Base-by-base conservation (phyloP, 371 early-diverging fungal species). In the Synchytrium microbalum region DNA sequence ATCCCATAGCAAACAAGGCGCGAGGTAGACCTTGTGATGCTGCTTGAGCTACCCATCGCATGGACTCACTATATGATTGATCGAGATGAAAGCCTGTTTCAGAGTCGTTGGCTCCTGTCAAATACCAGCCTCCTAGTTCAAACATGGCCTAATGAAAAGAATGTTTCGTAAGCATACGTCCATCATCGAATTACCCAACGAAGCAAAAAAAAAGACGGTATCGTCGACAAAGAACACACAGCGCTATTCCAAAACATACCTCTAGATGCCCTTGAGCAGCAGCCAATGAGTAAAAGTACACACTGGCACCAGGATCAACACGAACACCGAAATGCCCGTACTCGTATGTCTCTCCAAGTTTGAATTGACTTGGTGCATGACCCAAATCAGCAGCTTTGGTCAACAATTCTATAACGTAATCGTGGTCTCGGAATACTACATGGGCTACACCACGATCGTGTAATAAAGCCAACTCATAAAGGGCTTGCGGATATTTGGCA, bases 51-150 rank as follows among this genome's bases (percentile, higher is more conserved):
- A 89, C 90, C 88, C 92, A 93, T 38, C 82, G 72, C 73, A 86
- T 89, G 2, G 95, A 94, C 61, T 88, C 81, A 2, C 79, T 75
- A 67, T 95, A 92, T 51, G 87, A 84, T 32, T 86, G 88, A 23
- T 81, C 74, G 24, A 92, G 68, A 25, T 57, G 53, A 59, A 66
- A 68, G 33, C 33, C 66, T 25, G 33, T 64, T 25, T 53, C 59
- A 1, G 63, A 65, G 28, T 72, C 74, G 52, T 71, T 58, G 14
- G 70, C 67, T 28, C 96, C 97, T 0, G 90, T 88, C 16, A 97
- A 72, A 67, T 92, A 94, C 92, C 95, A 95, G 1, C 92, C 91
- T 29, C 89, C 86, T 25, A 97, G 75, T 10, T 91, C 93, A 79
- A 95, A 88, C 79, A 91, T 88, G 24, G 95, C 91, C 72, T 76